Base-by-base conservation (phyloP, 169 alveolate species). In the Babesia bigemina region DNA sequence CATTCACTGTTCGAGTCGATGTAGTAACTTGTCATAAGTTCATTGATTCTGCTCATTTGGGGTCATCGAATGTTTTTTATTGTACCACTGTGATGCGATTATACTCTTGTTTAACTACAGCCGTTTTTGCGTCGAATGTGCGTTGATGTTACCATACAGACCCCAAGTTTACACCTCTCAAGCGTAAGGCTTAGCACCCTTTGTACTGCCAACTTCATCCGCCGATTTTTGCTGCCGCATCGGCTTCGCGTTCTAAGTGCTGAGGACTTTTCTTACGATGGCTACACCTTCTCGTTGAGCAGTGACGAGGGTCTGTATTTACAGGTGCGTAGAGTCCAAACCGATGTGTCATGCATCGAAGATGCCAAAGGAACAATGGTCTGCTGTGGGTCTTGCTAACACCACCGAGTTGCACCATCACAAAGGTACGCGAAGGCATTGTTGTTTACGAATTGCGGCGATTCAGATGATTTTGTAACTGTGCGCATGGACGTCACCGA, bases 311-410 rank as follows among this genome's bases (percentile, higher is more conserved):
- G 70, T 22, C 55, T 79, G 8, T 29, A 79, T 63, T 21, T 70
- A 8, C 29, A 29, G 82, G 82, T 79, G 10, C 33, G 70, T 21
- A 4, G 13, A 19, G 9, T 24, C 6, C 8, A 0, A 0, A 72
- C 8, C 22, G 3, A 2, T 16, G 24, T 21, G 11, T 11, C 17
- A n/a, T 14, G 29, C 0, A 3, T 70, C 10, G 28, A 0, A 76
- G 86, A 39, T 76, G 48, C 44, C 63, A 7, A 10, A 21, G 26
- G 79, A 67, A 13, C 69, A 22, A 6, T 58, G 28, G n/a, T 9
- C 36, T 12, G 56, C 63, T 4, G 9, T 79, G 69, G 87, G 87
- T 19, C 69, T 79, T 6, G 57, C 87, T 8, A 79, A 79, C 61
- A 65, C 75, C 49, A 49, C 50, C 22, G 10, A n/a, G 24, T 4